Conservation (phyloP, 164 flowering plant genomes). For the grape (Vitis vinifera) region DNA sequence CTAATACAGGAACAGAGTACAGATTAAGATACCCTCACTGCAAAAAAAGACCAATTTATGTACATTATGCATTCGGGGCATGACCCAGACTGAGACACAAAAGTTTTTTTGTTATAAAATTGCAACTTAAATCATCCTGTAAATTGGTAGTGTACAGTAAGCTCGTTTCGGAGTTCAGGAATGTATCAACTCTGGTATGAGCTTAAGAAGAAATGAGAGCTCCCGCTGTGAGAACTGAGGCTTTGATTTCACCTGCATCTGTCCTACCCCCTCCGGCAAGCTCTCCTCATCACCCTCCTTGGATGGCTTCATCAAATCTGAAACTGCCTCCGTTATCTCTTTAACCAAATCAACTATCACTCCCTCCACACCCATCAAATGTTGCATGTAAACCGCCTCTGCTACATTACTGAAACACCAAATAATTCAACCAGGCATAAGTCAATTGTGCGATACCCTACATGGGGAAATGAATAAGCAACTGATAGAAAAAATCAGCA, state of each 20-base stretch:
- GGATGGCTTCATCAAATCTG: slow-evolving; percentile 42
- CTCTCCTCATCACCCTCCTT: slow-evolving; percentile 16
- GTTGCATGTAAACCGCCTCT: slow-evolving; percentile 92
- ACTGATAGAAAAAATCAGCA: background rate
- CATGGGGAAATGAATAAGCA: no score
- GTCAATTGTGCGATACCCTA: no score
- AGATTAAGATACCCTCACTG: no score
- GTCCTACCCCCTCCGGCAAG: slow-evolving; percentile 22
- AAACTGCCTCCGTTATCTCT: slow-evolving; percentile 70
- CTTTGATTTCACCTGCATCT: slow-evolving; percentile 13
- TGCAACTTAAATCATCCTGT: no score
- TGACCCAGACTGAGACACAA: no score
- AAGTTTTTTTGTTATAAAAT: no score
- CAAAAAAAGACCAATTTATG: no score
- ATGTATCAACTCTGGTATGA: slow-evolving; percentile 79
- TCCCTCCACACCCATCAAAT: slow-evolving; percentile 90
- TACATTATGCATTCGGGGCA: no score
- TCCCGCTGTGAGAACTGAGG: slow-evolving; percentile 64
- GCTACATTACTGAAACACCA: slow-evolving; percentile 65
- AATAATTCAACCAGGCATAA: no score
- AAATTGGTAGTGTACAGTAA: no score
- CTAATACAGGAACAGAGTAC: no score
- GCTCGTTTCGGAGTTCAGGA: slow-evolving; percentile 2
- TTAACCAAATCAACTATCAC: slow-evolving; percentile 85
- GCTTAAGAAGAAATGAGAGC: slow-evolving; percentile 77